Percentiles rank a stretch among this genome's conserved stretches.
phyloP scores from a whole-genome alignment of 2,329 filamentous ascomycete genomes.

The Fusarium bulbicola region DNA sequence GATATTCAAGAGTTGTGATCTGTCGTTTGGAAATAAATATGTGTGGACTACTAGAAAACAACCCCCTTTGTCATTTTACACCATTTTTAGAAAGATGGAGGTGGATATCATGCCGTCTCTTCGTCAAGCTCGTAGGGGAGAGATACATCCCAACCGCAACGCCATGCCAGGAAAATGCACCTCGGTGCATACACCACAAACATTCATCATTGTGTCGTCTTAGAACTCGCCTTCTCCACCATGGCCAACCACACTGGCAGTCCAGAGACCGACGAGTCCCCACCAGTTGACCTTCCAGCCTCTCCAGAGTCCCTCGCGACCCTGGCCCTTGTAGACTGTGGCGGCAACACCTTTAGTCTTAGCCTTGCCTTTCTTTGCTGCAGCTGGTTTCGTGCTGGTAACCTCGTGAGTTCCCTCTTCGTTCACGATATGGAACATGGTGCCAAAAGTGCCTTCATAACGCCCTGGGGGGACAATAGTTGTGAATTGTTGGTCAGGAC shows the following conservation, averaged over 20 bases:
- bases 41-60: constrained; percentile 39
- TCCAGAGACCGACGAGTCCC: constrained; percentile 79
- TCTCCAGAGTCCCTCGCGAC: constrained; percentile 73
- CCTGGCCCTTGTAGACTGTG: constrained; percentile 68
- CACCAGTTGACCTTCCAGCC: constrained; percentile 83
- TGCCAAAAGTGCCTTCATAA: constrained; percentile 88
- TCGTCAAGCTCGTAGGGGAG: constrained; percentile 53
- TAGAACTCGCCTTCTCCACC: constrained; percentile 70
- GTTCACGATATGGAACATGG: constrained; percentile 85
- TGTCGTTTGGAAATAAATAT: constrained; percentile 25
- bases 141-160: constrained; percentile 47
- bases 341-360: constrained; percentile 45
- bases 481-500: constrained; percentile 59
- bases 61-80: constrained; percentile 23
- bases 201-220: constrained; percentile 28
- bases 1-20: constrained; percentile 28
- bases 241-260: constrained; percentile 69
- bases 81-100: constrained; percentile 38
- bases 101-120: constrained; percentile 54
- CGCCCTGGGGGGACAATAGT: constrained; percentile 83
- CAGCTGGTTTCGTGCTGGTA: constrained; percentile 44
- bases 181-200: constrained; percentile 33
- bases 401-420: constrained; percentile 77
- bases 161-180: constrained; percentile 47
- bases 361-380: constrained; percentile 46